These are phyloP conservation scores for Pyrenophora seminiperda DNA, from an alignment of 2,329 filamentous ascomycete genomes.

Conservation along the genomic window DNA sequence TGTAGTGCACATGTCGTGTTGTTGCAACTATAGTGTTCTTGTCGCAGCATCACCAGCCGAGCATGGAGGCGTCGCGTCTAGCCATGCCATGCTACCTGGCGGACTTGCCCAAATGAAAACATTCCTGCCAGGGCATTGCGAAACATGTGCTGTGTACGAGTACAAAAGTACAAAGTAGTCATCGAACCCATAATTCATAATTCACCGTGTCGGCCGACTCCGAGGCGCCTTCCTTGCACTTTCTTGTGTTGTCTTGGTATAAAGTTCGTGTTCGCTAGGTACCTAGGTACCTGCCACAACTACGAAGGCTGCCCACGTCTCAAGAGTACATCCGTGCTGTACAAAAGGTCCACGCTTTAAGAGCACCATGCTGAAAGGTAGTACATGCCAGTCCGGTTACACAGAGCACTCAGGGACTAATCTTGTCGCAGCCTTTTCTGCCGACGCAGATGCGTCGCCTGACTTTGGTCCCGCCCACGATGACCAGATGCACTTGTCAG, in stretches of 20 bases:
- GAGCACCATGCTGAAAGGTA: slow-evolving; percentile 39
- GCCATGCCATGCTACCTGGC: not conserved
- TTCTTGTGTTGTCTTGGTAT: slow-evolving; percentile 13
- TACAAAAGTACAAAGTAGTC: too few relatives aligned
- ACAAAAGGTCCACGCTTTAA: slow-evolving; percentile 20
- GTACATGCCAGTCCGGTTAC: slow-evolving; percentile 6
- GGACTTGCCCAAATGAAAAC: not conserved
- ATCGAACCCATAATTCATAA: slow-evolving; percentile 12
- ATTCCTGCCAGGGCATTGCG: not conserved
- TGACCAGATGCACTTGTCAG: slow-evolving; percentile 44
- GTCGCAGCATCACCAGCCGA: slow-evolving; percentile 10
- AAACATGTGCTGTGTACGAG: too few relatives aligned
- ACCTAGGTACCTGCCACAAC: slow-evolving; percentile 20
- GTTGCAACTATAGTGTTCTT: not conserved
- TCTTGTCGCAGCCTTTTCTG: slow-evolving; percentile 26
- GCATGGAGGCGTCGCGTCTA: slow-evolving; percentile 6
- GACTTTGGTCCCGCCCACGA: slow-evolving; percentile 40
- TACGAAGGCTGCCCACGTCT: too few relatives aligned
- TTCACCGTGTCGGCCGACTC: slow-evolving; percentile 22
- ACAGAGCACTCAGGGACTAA: slow-evolving; percentile 11
- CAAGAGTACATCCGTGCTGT: too few relatives aligned
- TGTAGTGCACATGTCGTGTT: not conserved
- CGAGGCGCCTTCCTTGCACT: slow-evolving; percentile 16
- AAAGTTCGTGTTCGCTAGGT: slow-evolving; percentile 16
- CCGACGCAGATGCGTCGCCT: slow-evolving; percentile 45